A percentile compares a stretch with the other conserved stretches of the same genome.
Conservation (phyloP, 805 yeast genomes). For the Candida khao-thaluensis region DNA sequence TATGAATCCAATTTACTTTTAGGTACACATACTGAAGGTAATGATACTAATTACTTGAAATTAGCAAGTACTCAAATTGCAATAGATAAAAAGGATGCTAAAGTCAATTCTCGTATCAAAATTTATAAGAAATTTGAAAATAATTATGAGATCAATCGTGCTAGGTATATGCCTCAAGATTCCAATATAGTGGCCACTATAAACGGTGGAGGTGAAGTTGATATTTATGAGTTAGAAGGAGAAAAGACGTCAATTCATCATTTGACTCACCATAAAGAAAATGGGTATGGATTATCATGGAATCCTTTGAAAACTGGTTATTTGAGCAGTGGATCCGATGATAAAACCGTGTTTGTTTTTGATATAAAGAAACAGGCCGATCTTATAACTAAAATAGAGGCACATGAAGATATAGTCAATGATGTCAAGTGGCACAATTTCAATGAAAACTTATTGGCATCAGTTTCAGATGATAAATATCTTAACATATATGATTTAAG, state of each 20-base stretch:
- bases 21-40: slow-evolving; percentile 75
- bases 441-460: slow-evolving; percentile 54
- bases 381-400: slow-evolving; percentile 11
- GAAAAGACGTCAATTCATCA: slow-evolving; percentile 23
- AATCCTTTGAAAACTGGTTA: slow-evolving; percentile 47
- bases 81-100: slow-evolving; percentile 19
- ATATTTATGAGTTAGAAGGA: slow-evolving; percentile 45
- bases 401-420: slow-evolving; percentile 63
- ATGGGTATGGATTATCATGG: slow-evolving; percentile 79
- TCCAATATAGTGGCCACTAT: slow-evolving; percentile 59
- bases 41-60: slow-evolving; percentile 64
- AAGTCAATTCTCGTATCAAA: slow-evolving; percentile 55
- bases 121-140: slow-evolving; percentile 61
- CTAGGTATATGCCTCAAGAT: slow-evolving; percentile 66
- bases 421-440: slow-evolving; percentile 72
- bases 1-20: slow-evolving; percentile 54
- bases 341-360: slow-evolving; percentile 60
- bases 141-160: slow-evolving; percentile 67
- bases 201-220: slow-evolving; percentile 63
- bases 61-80: slow-evolving; percentile 64
- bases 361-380: slow-evolving; percentile 33
- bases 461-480: slow-evolving; percentile 70
- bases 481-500: slow-evolving; percentile 57
- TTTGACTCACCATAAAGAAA: slow-evolving; percentile 48
- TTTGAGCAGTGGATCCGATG: slow-evolving; percentile 65